Percentiles rank a stretch among this genome's conserved stretches.
These are phyloP conservation scores for Kondoa subrosea DNA, from an alignment of 768 basidiomycete genomes.

Conservation along the genomic window DNA sequence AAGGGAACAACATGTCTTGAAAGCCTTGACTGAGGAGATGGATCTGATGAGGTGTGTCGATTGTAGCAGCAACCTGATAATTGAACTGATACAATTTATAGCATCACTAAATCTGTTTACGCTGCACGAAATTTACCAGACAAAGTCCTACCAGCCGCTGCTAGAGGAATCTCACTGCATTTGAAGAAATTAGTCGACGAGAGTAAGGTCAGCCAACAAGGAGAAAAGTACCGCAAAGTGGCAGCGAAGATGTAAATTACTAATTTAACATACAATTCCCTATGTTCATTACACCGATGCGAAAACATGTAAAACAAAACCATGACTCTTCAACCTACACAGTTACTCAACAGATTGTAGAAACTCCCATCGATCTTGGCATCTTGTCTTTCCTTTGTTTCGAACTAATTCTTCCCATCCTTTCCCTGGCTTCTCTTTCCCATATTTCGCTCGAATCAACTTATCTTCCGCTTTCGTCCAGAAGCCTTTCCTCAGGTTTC, in stretches of 20 bases:
- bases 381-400: not conserved
- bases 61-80: not conserved
- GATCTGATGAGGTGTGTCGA: constrained; percentile 11
- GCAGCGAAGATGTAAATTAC: not conserved
- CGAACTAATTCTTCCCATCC: constrained; percentile 18
- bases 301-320: no score
- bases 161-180: constrained; percentile 34
- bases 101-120: constrained; percentile 50
- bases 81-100: constrained; percentile 41
- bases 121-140: constrained; percentile 45
- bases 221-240: not conserved
- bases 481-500: constrained; percentile 14
- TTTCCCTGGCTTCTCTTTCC: constrained; percentile 16
- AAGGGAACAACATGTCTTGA: constrained; percentile 61
- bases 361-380: no score
- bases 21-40: constrained; percentile 1
- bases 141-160: constrained; percentile 54
- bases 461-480: constrained; percentile 18
- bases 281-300: no score
- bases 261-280: no score
- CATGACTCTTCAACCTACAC: no score
- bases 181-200: not conserved
- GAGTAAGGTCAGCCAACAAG: not conserved
- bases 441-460: constrained; percentile 25
- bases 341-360: no score